These are phyloP conservation scores for Crithidia brevicula DNA, from an alignment of 208 protist species.

Conservation along the genomic window DNA sequence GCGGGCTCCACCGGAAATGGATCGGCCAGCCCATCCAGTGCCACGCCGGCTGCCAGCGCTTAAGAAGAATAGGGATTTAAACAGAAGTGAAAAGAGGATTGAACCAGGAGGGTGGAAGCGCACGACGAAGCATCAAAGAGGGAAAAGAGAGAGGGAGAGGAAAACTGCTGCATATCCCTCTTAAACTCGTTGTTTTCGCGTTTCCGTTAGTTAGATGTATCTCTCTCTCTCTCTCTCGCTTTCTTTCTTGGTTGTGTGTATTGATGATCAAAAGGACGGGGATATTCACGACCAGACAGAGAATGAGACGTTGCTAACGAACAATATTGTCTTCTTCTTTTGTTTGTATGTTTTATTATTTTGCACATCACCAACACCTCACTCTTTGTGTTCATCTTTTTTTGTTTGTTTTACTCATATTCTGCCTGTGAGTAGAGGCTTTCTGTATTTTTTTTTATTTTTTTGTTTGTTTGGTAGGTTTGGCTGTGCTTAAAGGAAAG, in stretches of 20 bases:
- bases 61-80: no score
- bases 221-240: neutral
- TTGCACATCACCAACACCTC: no score
- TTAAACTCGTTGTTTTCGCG: conserved; percentile 3
- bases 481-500: no score
- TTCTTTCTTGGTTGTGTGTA: neutral
- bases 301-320: no score
- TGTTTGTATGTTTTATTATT: neutral
- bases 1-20: conserved; percentile 15
- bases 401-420: conserved; percentile 7
- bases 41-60: conserved; percentile 6
- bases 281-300: no score
- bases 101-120: no score
- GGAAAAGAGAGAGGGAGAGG: neutral
- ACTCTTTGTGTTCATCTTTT: neutral
- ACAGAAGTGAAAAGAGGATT: no score
- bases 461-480: no score
- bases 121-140: no score
- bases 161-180: no score
- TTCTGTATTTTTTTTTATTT: neutral
- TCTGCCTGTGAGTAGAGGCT: no score
- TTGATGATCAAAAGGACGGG: no score
- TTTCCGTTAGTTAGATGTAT: conserved; percentile 2
- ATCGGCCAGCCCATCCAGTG: conserved; percentile 14
- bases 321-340: conserved; percentile 5